These are phyloP conservation scores for Moesziomyces sp. DNA, from an alignment of 1,284 basidiomycete species.

Conservation along the genomic window DNA sequence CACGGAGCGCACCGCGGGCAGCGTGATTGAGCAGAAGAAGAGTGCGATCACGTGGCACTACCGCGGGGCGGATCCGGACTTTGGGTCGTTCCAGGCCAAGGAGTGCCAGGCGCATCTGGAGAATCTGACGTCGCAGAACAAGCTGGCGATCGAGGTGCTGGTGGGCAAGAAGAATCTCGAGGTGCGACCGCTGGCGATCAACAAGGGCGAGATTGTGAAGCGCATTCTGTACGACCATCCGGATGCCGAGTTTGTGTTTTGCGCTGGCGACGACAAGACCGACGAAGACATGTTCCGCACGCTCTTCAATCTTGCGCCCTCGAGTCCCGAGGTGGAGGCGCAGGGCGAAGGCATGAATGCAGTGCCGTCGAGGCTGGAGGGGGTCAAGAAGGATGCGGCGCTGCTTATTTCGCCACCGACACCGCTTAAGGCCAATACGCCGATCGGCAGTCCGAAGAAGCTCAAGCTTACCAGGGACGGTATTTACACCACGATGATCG, in stretches of 20 bases:
- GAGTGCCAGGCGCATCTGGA: constrained; percentile 96
- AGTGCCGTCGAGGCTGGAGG: not conserved
- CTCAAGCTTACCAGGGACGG: constrained; percentile 46
- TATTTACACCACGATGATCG: constrained; percentile 64
- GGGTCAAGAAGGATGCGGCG: constrained; percentile 10
- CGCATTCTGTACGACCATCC: constrained; percentile 89
- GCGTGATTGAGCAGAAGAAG: constrained; percentile 95
- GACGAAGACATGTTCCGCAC: constrained; percentile 68
- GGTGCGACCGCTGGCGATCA: constrained; percentile 91
- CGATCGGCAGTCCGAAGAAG: constrained; percentile 45
- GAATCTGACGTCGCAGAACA: constrained; percentile 73
- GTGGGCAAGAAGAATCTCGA: constrained; percentile 97
- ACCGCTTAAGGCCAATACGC: constrained; percentile 40
- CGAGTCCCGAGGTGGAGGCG: constrained; percentile 24
- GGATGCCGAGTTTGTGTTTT: constrained; percentile 94
- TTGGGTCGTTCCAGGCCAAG: constrained; percentile 76
- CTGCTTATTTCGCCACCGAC: constrained; percentile 52
- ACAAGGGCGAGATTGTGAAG: constrained; percentile 99
- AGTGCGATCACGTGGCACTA: constrained; percentile 99
- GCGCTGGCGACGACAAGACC: constrained; percentile 97
- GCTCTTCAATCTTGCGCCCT: constrained; percentile 48
- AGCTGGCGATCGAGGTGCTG: constrained; percentile 68
- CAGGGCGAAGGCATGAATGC: not conserved
- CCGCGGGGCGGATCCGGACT: constrained; percentile 90
- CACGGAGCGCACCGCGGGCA: constrained; percentile 92